Conservation (phyloP, 345 rosid species). For the Aquilaria sinensis region DNA sequence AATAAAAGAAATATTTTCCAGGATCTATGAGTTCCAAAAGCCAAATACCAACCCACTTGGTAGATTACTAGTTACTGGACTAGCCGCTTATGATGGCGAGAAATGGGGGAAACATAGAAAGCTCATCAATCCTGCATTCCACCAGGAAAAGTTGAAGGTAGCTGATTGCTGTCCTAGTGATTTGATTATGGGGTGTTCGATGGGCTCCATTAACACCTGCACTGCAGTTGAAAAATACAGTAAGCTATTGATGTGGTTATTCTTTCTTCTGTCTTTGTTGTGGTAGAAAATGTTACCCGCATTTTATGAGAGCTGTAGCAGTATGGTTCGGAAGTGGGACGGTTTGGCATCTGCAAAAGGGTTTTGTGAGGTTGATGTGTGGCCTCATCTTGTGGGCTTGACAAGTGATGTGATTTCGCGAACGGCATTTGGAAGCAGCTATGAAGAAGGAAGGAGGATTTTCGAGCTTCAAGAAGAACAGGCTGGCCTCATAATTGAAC, state of each 20-base stretch:
- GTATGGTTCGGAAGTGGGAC: constrained; percentile 32
- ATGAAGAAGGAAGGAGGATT: constrained; percentile 35
- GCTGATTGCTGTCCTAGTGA: too few relatives aligned
- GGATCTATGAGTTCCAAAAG: constrained; percentile 29
- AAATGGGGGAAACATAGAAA: constrained; percentile 36
- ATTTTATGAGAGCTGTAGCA: constrained; percentile 20
- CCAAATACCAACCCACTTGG: constrained; percentile 14
- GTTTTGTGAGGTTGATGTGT: constrained; percentile 27
- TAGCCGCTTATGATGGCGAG: constrained; percentile 21
- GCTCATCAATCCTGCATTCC: constrained; percentile 41
- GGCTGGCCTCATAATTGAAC: not conserved
- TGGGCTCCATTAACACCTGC: too few relatives aligned
- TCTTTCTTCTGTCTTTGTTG: not conserved
- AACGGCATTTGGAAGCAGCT: constrained; percentile 45
- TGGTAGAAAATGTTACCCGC: constrained; percentile 21
- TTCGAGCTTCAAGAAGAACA: constrained; percentile 31
- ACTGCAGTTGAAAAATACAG: too few relatives aligned
- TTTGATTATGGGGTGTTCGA: too few relatives aligned
- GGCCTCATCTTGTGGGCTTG: constrained; percentile 33
- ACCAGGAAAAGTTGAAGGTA: constrained; percentile 34
- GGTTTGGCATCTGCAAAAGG: not conserved
- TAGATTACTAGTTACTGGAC: constrained; percentile 23
- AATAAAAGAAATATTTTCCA: constrained; percentile 29
- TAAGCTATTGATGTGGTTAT: not conserved
- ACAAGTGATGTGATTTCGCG: constrained; percentile 42